Conservation (phyloP, 495 filamentous ascomycete genomes). For the Friedmanniomyces endolithicus region DNA sequence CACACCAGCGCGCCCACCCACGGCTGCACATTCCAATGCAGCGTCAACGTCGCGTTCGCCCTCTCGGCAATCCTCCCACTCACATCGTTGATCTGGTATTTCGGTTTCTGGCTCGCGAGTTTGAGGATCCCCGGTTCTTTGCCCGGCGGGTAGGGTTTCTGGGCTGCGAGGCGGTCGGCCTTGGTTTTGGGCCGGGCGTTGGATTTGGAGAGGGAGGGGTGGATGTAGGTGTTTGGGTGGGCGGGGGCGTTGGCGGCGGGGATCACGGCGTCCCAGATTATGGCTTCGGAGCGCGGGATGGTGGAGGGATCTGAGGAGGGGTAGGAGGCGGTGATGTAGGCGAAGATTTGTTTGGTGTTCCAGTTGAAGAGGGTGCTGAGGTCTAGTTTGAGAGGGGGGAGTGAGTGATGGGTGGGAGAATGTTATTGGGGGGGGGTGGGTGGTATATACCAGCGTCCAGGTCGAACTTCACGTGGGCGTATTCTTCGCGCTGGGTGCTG, state of each 20-base stretch:
- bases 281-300: slow-evolving; percentile 48
- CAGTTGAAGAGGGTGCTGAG: slow-evolving; percentile 88
- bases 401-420: neutral
- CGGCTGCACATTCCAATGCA: slow-evolving; percentile 94
- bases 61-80: slow-evolving; percentile 57
- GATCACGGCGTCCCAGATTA: slow-evolving; percentile 95
- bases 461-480: slow-evolving; percentile 85
- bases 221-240: slow-evolving; percentile 38
- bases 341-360: slow-evolving; percentile 99
- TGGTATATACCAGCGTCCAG: slow-evolving; percentile 51
- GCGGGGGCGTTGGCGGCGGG: slow-evolving; percentile 46
- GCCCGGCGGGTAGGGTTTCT: slow-evolving; percentile 14
- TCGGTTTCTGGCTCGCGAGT: slow-evolving; percentile 68
- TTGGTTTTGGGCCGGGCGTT: slow-evolving; percentile 10
- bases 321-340: slow-evolving; percentile 85
- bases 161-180: neutral
- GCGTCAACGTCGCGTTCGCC: slow-evolving; percentile 58
- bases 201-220: slow-evolving; percentile 24
- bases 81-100: slow-evolving; percentile 90
- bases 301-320: slow-evolving; percentile 42
- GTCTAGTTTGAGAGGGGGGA: slow-evolving; percentile 36
- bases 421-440: neutral
- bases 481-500: slow-evolving; percentile 81
- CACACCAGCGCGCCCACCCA: slow-evolving; percentile 85
- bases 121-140: slow-evolving; percentile 47